phyloP scores from a whole-genome alignment of 768 basidiomycete species.

The Kwoniella europaea region DNA sequence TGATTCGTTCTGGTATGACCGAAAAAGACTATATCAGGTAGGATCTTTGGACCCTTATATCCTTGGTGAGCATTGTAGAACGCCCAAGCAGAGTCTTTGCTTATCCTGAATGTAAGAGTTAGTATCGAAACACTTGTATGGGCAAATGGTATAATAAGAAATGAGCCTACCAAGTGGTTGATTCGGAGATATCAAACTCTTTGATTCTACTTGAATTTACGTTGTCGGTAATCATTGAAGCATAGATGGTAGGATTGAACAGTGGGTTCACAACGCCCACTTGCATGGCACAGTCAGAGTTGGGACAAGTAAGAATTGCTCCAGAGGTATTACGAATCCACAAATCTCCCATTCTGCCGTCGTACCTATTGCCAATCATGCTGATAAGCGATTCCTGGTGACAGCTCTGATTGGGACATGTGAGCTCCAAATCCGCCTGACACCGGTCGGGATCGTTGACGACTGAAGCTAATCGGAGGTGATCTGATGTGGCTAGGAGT shows the following conservation, averaged over 20 bases:
- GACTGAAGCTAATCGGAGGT: background rate
- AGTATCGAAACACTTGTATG: no score
- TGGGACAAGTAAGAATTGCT: background rate
- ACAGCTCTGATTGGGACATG: background rate
- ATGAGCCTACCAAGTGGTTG: no score
- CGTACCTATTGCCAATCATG: background rate
- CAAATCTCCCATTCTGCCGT: background rate
- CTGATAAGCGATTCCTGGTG: background rate
- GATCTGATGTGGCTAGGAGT: background rate
- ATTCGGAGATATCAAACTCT: background rate
- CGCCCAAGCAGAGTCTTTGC: no score
- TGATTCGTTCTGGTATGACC: background rate
- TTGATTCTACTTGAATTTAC: background rate
- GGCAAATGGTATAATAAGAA: no score
- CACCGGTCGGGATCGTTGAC: background rate
- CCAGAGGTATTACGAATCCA: background rate
- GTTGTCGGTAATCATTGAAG: background rate
- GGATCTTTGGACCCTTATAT: no score
- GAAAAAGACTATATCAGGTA: background rate
- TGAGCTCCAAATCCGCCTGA: background rate
- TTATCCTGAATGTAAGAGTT: no score
- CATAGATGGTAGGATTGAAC: background rate
- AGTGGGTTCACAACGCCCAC: background rate
- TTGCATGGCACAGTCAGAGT: background rate
- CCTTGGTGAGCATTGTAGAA: no score